These are phyloP conservation scores for Serendipita sp. DNA, from an alignment of 768 basidiomycete genomes.

Conservation along the genomic window DNA sequence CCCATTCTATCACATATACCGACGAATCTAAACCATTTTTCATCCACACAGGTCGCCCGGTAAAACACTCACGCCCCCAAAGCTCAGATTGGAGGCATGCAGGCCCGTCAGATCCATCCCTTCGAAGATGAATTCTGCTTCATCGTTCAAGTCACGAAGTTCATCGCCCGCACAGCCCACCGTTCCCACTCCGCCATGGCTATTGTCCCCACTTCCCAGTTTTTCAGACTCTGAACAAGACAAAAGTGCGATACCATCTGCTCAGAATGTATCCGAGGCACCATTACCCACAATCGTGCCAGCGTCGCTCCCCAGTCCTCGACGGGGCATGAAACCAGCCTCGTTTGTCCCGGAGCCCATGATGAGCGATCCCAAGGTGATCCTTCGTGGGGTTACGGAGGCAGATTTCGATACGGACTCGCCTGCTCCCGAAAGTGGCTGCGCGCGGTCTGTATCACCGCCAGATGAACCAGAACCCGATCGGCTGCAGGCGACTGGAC, in stretches of 20 bases:
- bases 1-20: no score
- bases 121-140: no score
- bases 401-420: neutral
- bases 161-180: neutral
- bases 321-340: no score
- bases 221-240: neutral
- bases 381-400: neutral
- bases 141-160: neutral
- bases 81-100: no score
- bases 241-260: neutral
- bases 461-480: neutral
- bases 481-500: neutral
- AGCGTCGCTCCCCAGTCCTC: neutral
- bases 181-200: neutral
- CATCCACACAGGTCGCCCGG: no score
- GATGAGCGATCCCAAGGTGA: neutral
- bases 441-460: neutral
- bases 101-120: no score
- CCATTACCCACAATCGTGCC: neutral
- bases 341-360: neutral
- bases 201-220: neutral
- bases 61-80: no score
- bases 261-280: neutral
- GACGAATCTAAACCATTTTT: no score
- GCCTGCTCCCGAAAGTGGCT: neutral